Evolutionary conservation across 176 grass and related monocot species (phyloP).

Genomic region (Aechmea fasciata): DNA sequence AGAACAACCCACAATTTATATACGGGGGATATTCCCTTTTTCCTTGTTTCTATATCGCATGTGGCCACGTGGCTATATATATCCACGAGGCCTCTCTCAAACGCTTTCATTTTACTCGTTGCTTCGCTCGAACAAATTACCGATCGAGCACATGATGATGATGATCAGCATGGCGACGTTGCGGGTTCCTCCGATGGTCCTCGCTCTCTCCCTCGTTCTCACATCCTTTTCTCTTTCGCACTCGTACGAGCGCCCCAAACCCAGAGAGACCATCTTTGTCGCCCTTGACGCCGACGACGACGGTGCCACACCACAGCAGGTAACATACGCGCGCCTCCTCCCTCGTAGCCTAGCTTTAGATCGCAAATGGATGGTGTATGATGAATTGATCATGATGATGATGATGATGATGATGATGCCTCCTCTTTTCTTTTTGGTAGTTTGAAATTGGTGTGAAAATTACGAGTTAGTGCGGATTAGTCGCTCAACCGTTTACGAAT

Average conservation of each 20-base stretch:
- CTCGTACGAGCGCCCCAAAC: constrained; percentile 35
- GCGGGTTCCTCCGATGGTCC: neutral
- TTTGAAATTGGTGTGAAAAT: too few species aligned
- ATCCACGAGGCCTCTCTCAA: too few species aligned
- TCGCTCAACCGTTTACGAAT: too few species aligned
- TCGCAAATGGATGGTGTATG: neutral
- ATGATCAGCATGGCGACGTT: neutral
- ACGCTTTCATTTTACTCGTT: neutral
- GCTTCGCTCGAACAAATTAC: neutral
- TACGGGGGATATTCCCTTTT: too few species aligned
- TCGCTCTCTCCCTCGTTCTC: neutral
- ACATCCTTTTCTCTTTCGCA: neutral
- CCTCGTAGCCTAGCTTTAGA: neutral
- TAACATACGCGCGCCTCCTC: neutral
- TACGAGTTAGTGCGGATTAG: too few species aligned
- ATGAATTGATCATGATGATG: too few species aligned
- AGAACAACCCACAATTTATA: too few species aligned
- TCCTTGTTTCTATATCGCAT: too few species aligned
- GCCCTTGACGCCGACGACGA: constrained; percentile 16
- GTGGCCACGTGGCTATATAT: too few species aligned
- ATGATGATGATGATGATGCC: neutral
- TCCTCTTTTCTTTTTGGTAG: too few species aligned
- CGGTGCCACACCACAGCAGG: constrained; percentile 48
- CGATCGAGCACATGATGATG: neutral
- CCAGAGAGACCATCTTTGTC: constrained; percentile 24